phyloP scores from a whole-genome alignment of 1,284 basidiomycete genomes.

The Boletus hoseneyae region DNA sequence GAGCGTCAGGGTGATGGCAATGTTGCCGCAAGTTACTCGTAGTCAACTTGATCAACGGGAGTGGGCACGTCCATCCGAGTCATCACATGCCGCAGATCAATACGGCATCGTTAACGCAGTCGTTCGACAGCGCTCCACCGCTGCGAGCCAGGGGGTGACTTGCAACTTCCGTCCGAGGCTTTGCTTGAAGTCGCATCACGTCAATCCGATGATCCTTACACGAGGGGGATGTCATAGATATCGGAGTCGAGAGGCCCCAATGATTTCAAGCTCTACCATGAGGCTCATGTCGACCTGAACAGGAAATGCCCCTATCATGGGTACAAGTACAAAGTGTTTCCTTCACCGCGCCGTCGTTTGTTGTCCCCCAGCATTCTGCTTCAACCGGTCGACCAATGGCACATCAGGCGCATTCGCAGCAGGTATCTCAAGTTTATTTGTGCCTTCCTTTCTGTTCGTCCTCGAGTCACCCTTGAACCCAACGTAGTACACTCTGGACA shows the following conservation, averaged over 20 bases:
- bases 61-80: no score
- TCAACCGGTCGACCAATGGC: constrained; percentile 55
- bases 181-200: no score
- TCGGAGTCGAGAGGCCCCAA: no score
- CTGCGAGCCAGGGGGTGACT: constrained; percentile 16
- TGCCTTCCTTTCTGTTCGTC: constrained; percentile 54
- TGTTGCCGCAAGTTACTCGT: not conserved
- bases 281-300: not conserved
- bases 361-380: constrained; percentile 47
- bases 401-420: constrained; percentile 70
- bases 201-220: constrained; percentile 11
- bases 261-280: no score
- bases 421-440: constrained; percentile 63
- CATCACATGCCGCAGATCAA: no score
- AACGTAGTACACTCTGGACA: constrained; percentile 67
- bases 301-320: constrained; percentile 4
- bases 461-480: constrained; percentile 77
- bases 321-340: constrained; percentile 3
- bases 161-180: no score
- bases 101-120: constrained; percentile 26
- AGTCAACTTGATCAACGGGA: constrained; percentile 24
- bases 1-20: constrained; percentile 4
- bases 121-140: no score
- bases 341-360: constrained; percentile 29
- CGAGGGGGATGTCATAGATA: constrained; percentile 25